A percentile compares a stretch with the other conserved stretches of the same genome.
These are phyloP conservation scores for Berkeleyomyces rouxiae DNA, from an alignment of 2,329 filamentous ascomycete genomes.

Conservation along the genomic window DNA sequence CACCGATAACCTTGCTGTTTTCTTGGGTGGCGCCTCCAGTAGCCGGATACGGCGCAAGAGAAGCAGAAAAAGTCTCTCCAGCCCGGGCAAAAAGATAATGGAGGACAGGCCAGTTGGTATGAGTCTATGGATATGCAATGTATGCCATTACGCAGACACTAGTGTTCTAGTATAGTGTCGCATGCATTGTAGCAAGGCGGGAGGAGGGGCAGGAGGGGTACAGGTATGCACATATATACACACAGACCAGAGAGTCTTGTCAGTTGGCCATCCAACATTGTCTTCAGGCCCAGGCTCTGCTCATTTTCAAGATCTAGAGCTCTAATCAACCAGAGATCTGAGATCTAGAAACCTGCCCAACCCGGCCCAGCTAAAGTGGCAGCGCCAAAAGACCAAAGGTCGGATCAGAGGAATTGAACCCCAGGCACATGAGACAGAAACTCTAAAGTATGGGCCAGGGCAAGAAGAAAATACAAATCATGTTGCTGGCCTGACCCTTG, in stretches of 20 bases:
- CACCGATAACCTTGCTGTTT: neutral
- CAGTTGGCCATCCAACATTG: neutral
- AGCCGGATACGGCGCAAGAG: slow-evolving; percentile 5
- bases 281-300: neutral
- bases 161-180: too few relatives aligned
- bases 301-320: neutral
- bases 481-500: neutral
- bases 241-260: neutral
- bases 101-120: neutral
- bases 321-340: neutral
- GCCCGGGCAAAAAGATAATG: neutral
- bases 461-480: slow-evolving; percentile 1
- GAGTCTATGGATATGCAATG: neutral
- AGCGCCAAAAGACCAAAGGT: neutral
- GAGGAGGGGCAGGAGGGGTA: neutral
- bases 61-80: neutral
- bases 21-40: slow-evolving; percentile 9
- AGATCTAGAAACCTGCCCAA: neutral
- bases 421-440: slow-evolving; percentile 1
- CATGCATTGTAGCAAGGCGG: too few relatives aligned
- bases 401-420: neutral
- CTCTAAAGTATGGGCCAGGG: slow-evolving; percentile 2
- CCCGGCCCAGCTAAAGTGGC: neutral
- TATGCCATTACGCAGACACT: neutral
- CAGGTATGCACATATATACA: neutral